Conservation (phyloP, 345 rosid species). For the Turritis glabra region DNA sequence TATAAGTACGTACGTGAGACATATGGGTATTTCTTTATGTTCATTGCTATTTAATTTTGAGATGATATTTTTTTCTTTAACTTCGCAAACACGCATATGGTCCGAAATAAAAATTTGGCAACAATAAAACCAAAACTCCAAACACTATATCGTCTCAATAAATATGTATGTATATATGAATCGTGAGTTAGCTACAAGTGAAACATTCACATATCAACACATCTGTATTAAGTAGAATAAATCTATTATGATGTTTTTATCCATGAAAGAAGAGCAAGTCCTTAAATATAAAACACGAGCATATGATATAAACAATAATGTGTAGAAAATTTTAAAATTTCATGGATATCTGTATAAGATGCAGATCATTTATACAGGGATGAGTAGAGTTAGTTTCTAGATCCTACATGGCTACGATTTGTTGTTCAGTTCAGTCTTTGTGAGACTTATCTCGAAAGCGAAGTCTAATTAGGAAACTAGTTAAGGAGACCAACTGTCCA, state of each 20-base stretch:
- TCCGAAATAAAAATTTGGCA: background rate
- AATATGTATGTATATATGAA: background rate
- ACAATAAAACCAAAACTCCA: background rate
- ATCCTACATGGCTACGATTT: background rate
- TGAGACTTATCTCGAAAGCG: slow-evolving; percentile 15
- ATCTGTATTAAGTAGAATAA: background rate
- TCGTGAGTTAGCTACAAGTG: background rate
- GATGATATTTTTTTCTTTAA: background rate
- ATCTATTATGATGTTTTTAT: too few relatives aligned
- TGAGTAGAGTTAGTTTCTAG: background rate
- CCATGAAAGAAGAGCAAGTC: background rate
- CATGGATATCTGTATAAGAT: background rate
- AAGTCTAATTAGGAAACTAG: slow-evolving; percentile 23
- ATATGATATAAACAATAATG: background rate
- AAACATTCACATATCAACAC: background rate
- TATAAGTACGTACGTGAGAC: background rate
- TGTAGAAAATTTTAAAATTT: background rate
- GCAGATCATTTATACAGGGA: background rate
- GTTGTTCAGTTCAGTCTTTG: background rate
- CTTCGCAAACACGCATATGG: background rate
- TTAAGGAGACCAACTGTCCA: slow-evolving; percentile 11
- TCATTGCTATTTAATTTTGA: background rate
- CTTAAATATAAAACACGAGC: background rate
- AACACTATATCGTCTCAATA: background rate
- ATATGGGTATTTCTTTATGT: background rate